A percentile compares a stretch with the other conserved stretches of the same genome.
Evolutionary conservation across 78 protist species (phyloP).

Genomic region (Emiliania huxleyi): DNA sequence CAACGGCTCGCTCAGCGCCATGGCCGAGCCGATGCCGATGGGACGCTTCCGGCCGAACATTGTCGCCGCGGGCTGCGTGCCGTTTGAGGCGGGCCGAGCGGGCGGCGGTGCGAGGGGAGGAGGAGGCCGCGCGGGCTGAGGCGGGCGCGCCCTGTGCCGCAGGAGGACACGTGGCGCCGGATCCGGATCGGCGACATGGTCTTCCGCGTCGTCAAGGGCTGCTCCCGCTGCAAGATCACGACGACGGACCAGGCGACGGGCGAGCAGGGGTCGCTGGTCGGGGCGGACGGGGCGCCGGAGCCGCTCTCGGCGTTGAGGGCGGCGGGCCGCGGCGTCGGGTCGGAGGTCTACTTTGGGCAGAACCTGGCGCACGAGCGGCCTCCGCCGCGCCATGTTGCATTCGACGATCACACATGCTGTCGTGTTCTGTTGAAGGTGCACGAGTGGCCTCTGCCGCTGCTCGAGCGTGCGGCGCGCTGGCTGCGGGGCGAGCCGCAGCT

Average conservation of each 20-base stretch:
- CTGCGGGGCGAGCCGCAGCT: background rate
- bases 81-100: too few species aligned
- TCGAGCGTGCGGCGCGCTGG: background rate
- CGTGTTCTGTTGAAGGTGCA: too few species aligned
- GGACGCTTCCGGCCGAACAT: constrained; percentile 2
- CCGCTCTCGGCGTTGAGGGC: background rate
- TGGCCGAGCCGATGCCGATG: background rate
- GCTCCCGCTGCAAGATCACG: constrained; percentile 14
- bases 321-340: background rate
- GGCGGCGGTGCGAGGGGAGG: too few species aligned
- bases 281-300: background rate
- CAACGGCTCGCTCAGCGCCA: background rate
- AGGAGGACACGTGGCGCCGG: constrained; percentile 12
- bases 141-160: too few species aligned
- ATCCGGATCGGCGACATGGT: background rate
- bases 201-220: background rate
- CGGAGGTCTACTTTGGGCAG: background rate
- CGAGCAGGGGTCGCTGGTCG: background rate
- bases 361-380: background rate
- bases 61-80: background rate
- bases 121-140: too few species aligned
- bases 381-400: background rate
- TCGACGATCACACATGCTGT: too few species aligned
- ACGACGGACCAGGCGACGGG: background rate
- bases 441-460: background rate